A percentile compares a stretch with the other conserved stretches of the same genome.
Evolutionary conservation across 2,329 filamentous ascomycete species (phyloP).

Genomic region (Penicillium sp.): DNA sequence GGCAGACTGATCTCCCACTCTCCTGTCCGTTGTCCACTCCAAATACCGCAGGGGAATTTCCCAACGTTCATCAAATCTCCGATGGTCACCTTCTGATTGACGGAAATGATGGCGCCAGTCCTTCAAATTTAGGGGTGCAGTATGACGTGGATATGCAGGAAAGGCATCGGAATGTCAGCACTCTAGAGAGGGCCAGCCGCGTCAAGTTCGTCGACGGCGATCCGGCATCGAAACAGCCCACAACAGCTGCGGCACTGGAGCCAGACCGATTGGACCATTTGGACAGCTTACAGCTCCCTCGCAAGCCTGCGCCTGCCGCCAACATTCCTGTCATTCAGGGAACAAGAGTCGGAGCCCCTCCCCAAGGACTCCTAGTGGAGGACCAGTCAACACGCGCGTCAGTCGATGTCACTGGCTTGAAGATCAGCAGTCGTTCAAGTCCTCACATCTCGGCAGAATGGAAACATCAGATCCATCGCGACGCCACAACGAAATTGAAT

Average conservation of each 20-base stretch:
- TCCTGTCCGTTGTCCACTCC: slow-evolving; percentile 23
- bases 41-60: slow-evolving; percentile 17
- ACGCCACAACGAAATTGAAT: slow-evolving; percentile 9
- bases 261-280: slow-evolving; percentile 27
- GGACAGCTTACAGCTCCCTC: slow-evolving; percentile 22
- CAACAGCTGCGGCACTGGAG: slow-evolving; percentile 19
- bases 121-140: neutral
- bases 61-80: slow-evolving; percentile 21
- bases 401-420: slow-evolving; percentile 25
- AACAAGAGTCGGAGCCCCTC: slow-evolving; percentile 18
- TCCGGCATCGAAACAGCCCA: slow-evolving; percentile 15
- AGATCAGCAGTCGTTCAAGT: slow-evolving; percentile 20
- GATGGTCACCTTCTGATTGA: slow-evolving; percentile 19
- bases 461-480: slow-evolving; percentile 24
- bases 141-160: slow-evolving; percentile 23
- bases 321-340: slow-evolving; percentile 32
- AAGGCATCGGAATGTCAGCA: slow-evolving; percentile 35
- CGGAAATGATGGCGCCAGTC: slow-evolving; percentile 21
- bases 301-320: slow-evolving; percentile 30
- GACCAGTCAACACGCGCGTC: slow-evolving; percentile 23
- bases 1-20: slow-evolving; percentile 30
- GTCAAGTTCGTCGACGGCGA: slow-evolving; percentile 29
- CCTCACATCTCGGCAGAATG: slow-evolving; percentile 19
- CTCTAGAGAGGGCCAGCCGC: slow-evolving; percentile 32
- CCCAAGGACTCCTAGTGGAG: slow-evolving; percentile 20